Evolutionary conservation across 2,329 filamentous ascomycete species (phyloP), one percentile per base, ranked within the genome.

Genomic region (Chrysoporthe deuterocubensis): DNA sequence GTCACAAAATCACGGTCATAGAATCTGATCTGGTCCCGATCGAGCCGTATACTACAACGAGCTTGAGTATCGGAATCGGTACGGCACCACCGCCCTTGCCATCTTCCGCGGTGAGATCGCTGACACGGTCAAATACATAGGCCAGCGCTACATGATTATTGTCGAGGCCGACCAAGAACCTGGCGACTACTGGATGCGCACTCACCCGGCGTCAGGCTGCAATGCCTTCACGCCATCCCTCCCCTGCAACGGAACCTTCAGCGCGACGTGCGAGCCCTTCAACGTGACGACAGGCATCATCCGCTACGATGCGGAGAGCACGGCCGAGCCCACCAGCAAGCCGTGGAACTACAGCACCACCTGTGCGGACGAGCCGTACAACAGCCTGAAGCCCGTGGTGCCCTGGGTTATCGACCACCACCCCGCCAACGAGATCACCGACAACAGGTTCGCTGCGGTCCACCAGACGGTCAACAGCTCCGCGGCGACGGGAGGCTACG

Each of bases 1-100:
- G 77, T n/a, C 82, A 85, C 69, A 76, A 75, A 4, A 71, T 85
- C 65, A 82, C 77, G 1, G 80, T 85, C 26, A 80, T 84, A 58
- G 77, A 80, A 8, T 79, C 77, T 62, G 83, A 85, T 69, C 81
- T 83, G 48, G 81, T 84, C 2, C 77, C 80, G 0, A 74, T 84
- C 64, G 71, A 78, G 64, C 84, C 85, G 1, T 70, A 70, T 26
- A 59, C 43, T 9, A 68, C 68, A 2, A 66, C 62, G 7, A 56
- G 57, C 2, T 85, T 70, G 32, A 68, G 46, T n/a, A 66, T 70
- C 6, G 68, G 58, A 13, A 64, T 70, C 6, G 68, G 65, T 58
- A 57, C 21, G 65, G 37, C 4, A 11, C 1, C 43, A 14, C 13
- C 3, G 57, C n/a, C n/a, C 3, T 40, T n/a, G 32, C 18, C 18